These are phyloP conservation scores for Pseudopediastrum boryanum DNA, from an alignment of 139 green algal species.

Conservation along the genomic window DNA sequence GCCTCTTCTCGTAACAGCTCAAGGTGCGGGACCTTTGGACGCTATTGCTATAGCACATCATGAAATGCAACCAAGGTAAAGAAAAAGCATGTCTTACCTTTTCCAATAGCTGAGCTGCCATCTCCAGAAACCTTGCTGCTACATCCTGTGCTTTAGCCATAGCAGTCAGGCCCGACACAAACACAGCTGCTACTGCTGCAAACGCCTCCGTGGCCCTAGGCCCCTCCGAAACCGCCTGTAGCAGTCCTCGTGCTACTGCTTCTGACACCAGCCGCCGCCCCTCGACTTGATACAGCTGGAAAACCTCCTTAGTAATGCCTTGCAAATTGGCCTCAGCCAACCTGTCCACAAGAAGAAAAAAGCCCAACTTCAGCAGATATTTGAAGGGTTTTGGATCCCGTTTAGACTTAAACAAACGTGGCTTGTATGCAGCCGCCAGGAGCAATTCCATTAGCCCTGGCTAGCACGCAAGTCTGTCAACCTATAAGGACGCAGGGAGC, in stretches of 20 bases:
- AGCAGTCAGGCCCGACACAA: constrained; percentile 68
- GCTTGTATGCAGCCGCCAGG: no score
- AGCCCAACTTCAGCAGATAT: no score
- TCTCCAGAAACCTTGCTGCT: constrained; percentile 61
- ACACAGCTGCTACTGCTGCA: constrained; percentile 67
- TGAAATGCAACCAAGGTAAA: no score
- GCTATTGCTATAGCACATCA: neutral
- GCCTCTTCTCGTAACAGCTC: neutral
- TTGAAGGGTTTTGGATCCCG: neutral
- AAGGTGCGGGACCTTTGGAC: neutral
- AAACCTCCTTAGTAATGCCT: constrained; percentile 62
- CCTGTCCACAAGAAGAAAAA: constrained; percentile 8
- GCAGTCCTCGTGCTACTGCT: constrained; percentile 58
- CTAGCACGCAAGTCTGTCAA: no score
- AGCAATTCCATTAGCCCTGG: no score
- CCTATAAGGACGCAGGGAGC: no score
- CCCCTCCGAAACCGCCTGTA: constrained; percentile 66
- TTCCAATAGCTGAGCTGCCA: constrained; percentile 47
- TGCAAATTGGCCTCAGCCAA: constrained; percentile 77
- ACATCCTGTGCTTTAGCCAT: constrained; percentile 52
- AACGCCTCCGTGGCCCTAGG: constrained; percentile 79
- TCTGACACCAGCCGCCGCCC: constrained; percentile 57
- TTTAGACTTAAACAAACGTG: no score
- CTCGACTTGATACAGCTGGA: constrained; percentile 57
- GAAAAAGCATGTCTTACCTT: constrained; percentile 6